phyloP scores from a whole-genome alignment of 2,329 filamentous ascomycete genomes.

The Ceratocystis cubensis region DNA sequence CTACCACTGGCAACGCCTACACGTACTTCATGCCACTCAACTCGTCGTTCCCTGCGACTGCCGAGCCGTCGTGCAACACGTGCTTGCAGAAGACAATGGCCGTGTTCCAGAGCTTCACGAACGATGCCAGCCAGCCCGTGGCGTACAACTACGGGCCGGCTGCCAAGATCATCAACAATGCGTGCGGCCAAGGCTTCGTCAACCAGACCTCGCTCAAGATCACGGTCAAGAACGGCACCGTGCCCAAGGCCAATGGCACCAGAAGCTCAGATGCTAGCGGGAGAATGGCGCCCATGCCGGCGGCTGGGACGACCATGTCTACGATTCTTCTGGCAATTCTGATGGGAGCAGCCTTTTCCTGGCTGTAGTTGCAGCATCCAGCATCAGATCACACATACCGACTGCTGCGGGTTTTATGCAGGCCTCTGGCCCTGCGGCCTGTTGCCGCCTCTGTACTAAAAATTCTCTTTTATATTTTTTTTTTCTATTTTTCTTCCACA shows the following conservation, averaged over 20 bases:
- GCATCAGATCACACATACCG: too few species aligned
- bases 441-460: not conserved
- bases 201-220: conserved; percentile 37
- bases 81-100: conserved; percentile 74
- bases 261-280: not conserved
- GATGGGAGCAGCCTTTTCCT: conserved; percentile 7
- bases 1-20: conserved; percentile 58
- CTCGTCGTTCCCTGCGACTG: conserved; percentile 50
- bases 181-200: conserved; percentile 46
- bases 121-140: conserved; percentile 53
- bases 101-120: conserved; percentile 59
- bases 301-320: not conserved
- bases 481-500: conserved; percentile 3
- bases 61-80: conserved; percentile 58
- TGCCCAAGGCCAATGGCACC: conserved; percentile 18
- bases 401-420: too few species aligned
- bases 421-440: too few species aligned
- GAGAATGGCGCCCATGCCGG: not conserved
- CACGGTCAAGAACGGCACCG: conserved; percentile 23
- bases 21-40: conserved; percentile 81
- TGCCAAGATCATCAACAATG: conserved; percentile 58
- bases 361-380: not conserved
- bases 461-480: not conserved
- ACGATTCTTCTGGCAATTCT: not conserved
- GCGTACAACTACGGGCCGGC: conserved; percentile 56